Percentiles rank a stretch among this genome's conserved stretches.
These are phyloP conservation scores for Larix sibirica DNA, from an alignment of 83 land plant species.

Conservation along the genomic window DNA sequence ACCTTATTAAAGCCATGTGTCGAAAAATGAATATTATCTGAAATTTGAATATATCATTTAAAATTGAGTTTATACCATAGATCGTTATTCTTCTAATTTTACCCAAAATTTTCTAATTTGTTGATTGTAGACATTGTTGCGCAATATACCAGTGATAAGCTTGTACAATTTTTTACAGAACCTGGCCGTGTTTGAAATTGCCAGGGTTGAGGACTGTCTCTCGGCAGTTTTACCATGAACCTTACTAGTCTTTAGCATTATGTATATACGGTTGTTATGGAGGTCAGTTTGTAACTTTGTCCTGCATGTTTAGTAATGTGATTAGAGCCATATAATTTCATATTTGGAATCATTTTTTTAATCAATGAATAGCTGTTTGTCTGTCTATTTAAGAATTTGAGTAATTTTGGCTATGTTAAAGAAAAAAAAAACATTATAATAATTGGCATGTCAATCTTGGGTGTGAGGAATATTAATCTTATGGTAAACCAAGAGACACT, in stretches of 20 bases:
- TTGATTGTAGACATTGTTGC: constrained; percentile 43
- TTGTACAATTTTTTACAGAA: constrained; percentile 70
- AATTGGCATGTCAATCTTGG: too few species aligned
- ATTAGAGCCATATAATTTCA: too few species aligned
- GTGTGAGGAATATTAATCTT: too few species aligned
- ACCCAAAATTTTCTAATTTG: background rate
- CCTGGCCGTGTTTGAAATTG: constrained; percentile 48
- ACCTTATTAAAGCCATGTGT: too few species aligned
- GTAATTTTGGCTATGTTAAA: too few species aligned
- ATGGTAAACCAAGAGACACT: too few species aligned
- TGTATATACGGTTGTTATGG: background rate
- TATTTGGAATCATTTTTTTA: too few species aligned
- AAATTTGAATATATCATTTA: background rate
- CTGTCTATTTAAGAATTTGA: too few species aligned
- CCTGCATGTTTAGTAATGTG: background rate
- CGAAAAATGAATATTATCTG: too few species aligned
- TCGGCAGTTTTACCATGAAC: background rate
- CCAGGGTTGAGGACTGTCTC: background rate
- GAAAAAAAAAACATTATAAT: too few species aligned
- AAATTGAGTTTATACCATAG: background rate
- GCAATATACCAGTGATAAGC: constrained; percentile 55
- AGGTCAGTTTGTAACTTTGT: too few species aligned
- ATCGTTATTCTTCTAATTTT: background rate
- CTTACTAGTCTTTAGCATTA: background rate
- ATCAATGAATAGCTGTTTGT: too few species aligned